phyloP scores from a whole-genome alignment of 495 filamentous ascomycete genomes.

The Aspergillus taichungensis region DNA sequence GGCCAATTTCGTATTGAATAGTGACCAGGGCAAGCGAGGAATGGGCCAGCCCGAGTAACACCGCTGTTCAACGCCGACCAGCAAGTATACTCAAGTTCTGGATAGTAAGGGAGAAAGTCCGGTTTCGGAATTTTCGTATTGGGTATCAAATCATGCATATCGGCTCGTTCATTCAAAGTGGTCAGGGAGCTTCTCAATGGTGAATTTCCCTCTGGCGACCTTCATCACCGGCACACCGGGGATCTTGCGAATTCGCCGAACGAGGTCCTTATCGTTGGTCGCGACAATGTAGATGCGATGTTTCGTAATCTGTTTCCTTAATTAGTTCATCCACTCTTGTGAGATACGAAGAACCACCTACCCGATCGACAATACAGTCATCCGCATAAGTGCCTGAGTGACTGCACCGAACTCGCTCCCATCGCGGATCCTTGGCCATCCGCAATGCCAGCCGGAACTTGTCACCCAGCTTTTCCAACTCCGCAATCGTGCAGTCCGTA shows the following conservation, averaged over 20 bases:
- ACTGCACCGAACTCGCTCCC: conserved; percentile 73
- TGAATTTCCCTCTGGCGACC: conserved; percentile 77
- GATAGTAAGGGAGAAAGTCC: too few species aligned
- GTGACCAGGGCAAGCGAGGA: too few species aligned
- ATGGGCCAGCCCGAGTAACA: too few species aligned
- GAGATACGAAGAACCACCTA: conserved; percentile 40
- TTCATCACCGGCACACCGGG: conserved; percentile 51
- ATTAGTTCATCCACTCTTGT: background rate
- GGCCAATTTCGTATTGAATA: too few species aligned
- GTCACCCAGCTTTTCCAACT: conserved; percentile 84
- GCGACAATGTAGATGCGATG: conserved; percentile 80
- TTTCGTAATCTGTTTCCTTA: conserved; percentile 31
- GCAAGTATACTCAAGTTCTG: too few species aligned
- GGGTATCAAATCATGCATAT: conserved; percentile 23
- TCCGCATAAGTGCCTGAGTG: conserved; percentile 93
- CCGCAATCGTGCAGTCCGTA: conserved; percentile 50
- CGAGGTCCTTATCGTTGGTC: conserved; percentile 73
- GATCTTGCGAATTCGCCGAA: conserved; percentile 58
- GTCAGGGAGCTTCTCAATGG: conserved; percentile 84
- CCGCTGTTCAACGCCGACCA: too few species aligned
- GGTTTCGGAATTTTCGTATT: too few species aligned
- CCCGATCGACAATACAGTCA: conserved; percentile 86
- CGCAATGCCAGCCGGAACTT: conserved; percentile 84
- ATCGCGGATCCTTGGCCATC: conserved; percentile 88
- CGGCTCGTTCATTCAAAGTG: conserved; percentile 43